Evolutionary conservation across 129 eudicot species (phyloP).

Genomic region (Glebionis coronaria): DNA sequence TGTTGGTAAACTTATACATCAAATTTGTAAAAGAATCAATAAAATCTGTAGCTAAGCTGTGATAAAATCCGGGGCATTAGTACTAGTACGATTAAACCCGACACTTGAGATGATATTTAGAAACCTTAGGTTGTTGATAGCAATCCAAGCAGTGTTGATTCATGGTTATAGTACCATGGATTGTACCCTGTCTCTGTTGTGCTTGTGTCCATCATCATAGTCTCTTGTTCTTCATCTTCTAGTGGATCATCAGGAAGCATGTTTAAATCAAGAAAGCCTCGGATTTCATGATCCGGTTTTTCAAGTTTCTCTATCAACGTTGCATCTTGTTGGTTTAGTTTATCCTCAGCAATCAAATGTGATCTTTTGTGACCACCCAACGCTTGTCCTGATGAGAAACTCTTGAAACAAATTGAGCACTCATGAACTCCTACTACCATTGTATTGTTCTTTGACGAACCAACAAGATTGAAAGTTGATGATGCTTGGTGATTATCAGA

Average conservation of each 20-base stretch:
- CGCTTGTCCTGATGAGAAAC: constrained; percentile 92
- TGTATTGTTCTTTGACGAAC: constrained; percentile 34
- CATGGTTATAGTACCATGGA: constrained; percentile 70
- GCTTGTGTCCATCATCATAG: constrained; percentile 22
- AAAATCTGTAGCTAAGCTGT: constrained; percentile 45
- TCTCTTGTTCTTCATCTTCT: constrained; percentile 43
- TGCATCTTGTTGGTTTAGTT: constrained; percentile 35
- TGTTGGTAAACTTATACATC: constrained; percentile 32
- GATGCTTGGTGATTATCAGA: constrained; percentile 23
- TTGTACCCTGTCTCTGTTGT: constrained; percentile 32
- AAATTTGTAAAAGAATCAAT: constrained; percentile 52
- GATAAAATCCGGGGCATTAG: background rate
- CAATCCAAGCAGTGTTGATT: constrained; percentile 47
- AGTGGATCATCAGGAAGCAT: constrained; percentile 55
- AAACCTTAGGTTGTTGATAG: constrained; percentile 35
- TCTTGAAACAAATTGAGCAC: constrained; percentile 74
- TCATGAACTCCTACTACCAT: constrained; percentile 46
- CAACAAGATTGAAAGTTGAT: constrained; percentile 27
- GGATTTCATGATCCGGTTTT: constrained; percentile 41
- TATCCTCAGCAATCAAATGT: constrained; percentile 64
- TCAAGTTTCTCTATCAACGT: constrained; percentile 22
- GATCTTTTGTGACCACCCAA: constrained; percentile 98
- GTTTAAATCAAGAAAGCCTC: constrained; percentile 79
- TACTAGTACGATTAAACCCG: background rate
- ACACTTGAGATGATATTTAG: constrained; percentile 4